Evolutionary conservation across 371 early-diverging fungal species (phyloP), one percentile per base, ranked within the genome.

Genomic region (Sporodiniella umbellata): DNA sequence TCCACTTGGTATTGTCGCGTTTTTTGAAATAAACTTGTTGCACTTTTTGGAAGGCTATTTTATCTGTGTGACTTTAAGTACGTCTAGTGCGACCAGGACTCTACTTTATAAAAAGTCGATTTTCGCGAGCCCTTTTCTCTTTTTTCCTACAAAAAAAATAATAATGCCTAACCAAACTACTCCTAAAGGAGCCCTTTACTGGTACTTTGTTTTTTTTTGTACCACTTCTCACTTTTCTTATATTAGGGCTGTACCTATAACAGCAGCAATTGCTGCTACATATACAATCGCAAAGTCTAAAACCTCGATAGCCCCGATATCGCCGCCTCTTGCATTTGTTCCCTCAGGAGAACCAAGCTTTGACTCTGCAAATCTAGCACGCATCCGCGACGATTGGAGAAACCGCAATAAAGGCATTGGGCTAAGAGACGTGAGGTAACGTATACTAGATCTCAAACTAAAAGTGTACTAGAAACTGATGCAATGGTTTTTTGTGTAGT

Each of bases 381-480:
- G 52, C 25, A 63, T 72, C 40, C 66, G 69, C 17, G 62, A 56
- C 43, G 72, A 72, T 18, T 72, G 72, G 72, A 54, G 56, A 33
- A 50, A 46, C 33, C 68, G 68, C 37, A 72, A 72, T 22, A 62
- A 66, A 7, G 72, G 72, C 15, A 65, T 72, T 25, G 72, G 72
- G 19, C 45, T 72, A 21, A 60, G 69, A 48, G 72, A 72, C 40
- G 72, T 72, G n/a, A 72, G 69, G 72, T 68, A 66, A 51, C 33
- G 24, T n/a, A 37, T 14, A 37, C 5, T 5, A 37, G 37, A 37
- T 15, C n/a, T n/a, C n/a, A n/a, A 18, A 19, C 22, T 19, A 40
- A 40, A n/a, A 4, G 5, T 14, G 5, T 0, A 35, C 4, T n/a
- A n/a, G n/a, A 35, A 35, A n/a, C 35, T 35, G 4, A 40, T 40